A percentile compares a stretch with the other conserved stretches of the same genome.
Conservation (phyloP, 352 stramenopile species). For the Globisporangium megalacanthum region DNA sequence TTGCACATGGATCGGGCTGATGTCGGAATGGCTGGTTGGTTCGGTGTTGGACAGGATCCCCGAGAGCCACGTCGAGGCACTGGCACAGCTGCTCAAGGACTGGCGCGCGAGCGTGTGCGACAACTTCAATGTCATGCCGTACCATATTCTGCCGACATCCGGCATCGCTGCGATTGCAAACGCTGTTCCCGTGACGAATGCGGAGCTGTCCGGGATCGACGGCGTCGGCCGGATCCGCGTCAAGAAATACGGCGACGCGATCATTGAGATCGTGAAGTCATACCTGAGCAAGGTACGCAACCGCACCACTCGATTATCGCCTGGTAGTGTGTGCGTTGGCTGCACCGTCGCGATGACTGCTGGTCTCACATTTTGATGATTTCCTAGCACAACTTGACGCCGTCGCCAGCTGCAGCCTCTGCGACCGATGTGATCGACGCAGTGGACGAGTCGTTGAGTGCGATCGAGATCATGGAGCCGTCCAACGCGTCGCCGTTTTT, state of each 20-base stretch:
- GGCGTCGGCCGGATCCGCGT: slow-evolving; percentile 76
- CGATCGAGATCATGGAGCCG: slow-evolving; percentile 18
- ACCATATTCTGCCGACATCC: slow-evolving; percentile 78
- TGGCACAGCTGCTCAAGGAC: slow-evolving; percentile 81
- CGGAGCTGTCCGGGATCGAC: slow-evolving; percentile 77
- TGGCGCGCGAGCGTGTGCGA: slow-evolving; percentile 84
- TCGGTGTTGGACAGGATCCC: slow-evolving; percentile 39
- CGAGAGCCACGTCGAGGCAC: slow-evolving; percentile 53
- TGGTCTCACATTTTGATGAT: neutral
- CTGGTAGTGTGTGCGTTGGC: no score
- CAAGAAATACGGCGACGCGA: slow-evolving; percentile 81
- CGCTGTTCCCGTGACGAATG: slow-evolving; percentile 63
- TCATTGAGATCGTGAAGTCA: slow-evolving; percentile 78
- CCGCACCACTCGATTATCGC: neutral
- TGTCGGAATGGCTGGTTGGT: neutral
- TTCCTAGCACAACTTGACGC: slow-evolving; percentile 58
- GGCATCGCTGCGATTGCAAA: slow-evolving; percentile 81
- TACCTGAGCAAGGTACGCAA: slow-evolving; percentile 67
- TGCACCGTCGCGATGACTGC: no score
- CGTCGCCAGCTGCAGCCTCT: slow-evolving; percentile 20
- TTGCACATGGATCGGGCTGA: neutral
- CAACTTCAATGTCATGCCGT: slow-evolving; percentile 83
- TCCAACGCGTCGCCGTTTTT: slow-evolving; percentile 50
- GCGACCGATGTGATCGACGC: slow-evolving; percentile 12
- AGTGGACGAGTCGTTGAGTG: slow-evolving; percentile 23